Evolutionary conservation across 495 filamentous ascomycete genomes (phyloP), one percentile per base, ranked within the genome.

Genomic region (Cladorrhinum samala): DNA sequence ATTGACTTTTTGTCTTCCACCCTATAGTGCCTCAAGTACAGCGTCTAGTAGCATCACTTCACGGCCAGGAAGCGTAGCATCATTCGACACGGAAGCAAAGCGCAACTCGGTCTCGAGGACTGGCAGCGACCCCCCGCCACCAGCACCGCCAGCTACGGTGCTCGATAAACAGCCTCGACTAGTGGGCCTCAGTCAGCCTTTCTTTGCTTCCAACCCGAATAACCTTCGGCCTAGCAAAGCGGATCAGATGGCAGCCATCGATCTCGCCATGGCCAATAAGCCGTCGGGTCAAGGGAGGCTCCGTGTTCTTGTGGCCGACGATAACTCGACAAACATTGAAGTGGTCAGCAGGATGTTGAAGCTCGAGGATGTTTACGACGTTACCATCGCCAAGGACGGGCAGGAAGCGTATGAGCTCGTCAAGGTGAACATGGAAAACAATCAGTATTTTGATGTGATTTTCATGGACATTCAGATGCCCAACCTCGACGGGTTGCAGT

Each of bases 381-480:
- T 90, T 16, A 87, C 82, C 5, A 80, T 90, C 41, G 88, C 88
- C 30, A 86, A 88, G 61, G 88, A 96, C 66, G 91, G 91, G 3
- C 89, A 92, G 62, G 90, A 95, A 58, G 91, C 91, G 7, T 85
- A 87, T 49, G 89, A 95, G 42, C 77, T 84, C 7, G 91, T 96
- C 39, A 89, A 89, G 62, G 80, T 81, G 13, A 85, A 80, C 55
- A 91, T 95, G 86, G 82, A 85, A 30, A 77, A 80, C 24, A 76
- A 81, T 49, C 74, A 77, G 41, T 77, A 78, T 23, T 95, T 91
- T 63, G 83, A 92, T 57, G 71, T 95, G 13, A 93, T 95, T 42
- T 92, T 95, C 65, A 95, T 95, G 90, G 90, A 95, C 66, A 87
- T 95, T 42, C 76, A 92, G 75, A 96, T 96, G 91, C 91, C 91